These are phyloP conservation scores for Pyrenopolyporus hunteri DNA, from an alignment of 495 filamentous ascomycete species.

Conservation along the genomic window DNA sequence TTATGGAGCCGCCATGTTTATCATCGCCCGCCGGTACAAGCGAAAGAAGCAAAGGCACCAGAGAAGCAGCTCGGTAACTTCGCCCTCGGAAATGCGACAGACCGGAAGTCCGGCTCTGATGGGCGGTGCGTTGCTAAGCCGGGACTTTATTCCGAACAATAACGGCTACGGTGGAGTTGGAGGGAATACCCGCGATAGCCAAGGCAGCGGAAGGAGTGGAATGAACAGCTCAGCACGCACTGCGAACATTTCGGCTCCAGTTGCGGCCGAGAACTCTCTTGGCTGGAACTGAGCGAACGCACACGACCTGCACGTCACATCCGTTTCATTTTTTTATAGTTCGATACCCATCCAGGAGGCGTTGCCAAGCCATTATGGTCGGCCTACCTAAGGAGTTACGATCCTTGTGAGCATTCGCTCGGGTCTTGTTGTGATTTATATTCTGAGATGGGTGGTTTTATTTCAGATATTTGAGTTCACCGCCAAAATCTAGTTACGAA, in stretches of 20 bases:
- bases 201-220: conserved; percentile 71
- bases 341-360: conserved; percentile 57
- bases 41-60: conserved; percentile 80
- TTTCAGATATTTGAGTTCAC: conserved; percentile 34
- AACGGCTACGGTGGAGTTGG: conserved; percentile 50
- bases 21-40: conserved; percentile 91
- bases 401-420: conserved; percentile 33
- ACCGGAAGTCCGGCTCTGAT: conserved; percentile 62
- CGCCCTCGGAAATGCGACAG: conserved; percentile 59
- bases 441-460: conserved; percentile 37
- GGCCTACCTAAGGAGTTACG: conserved; percentile 39
- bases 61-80: conserved; percentile 72
- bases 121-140: conserved; percentile 58
- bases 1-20: conserved; percentile 99
- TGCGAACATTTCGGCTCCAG: conserved; percentile 75
- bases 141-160: conserved; percentile 52
- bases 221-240: conserved; percentile 77
- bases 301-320: conserved; percentile 41
- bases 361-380: conserved; percentile 33
- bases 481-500: conserved; percentile 34
- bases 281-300: conserved; percentile 83
- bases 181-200: conserved; percentile 62
- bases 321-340: conserved; percentile 50
- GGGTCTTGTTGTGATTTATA: conserved; percentile 45
- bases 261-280: conserved; percentile 96